Evolutionary conservation across 73 alveolate genomes (phyloP).

Genomic region (Uronychia binucleata): DNA sequence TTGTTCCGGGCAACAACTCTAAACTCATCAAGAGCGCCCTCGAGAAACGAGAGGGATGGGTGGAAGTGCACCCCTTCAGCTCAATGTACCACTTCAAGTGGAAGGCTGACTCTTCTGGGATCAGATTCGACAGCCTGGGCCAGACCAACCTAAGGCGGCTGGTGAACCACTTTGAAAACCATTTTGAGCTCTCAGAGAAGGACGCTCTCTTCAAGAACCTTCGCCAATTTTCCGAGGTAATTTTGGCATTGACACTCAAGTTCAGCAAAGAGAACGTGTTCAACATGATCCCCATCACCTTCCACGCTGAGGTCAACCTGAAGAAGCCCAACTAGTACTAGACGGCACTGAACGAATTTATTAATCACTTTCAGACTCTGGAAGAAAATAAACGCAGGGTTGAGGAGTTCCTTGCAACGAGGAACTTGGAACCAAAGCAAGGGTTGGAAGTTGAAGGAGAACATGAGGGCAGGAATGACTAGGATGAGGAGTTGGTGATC

Average conservation of each 20-base stretch:
- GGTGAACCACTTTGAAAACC: constrained; percentile 97
- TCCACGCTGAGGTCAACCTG: constrained; percentile 35
- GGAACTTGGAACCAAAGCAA: too few species aligned
- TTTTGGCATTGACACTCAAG: too few species aligned
- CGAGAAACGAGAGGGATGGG: constrained; percentile 65
- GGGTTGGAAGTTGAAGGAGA: too few species aligned
- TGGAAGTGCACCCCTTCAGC: constrained; percentile 29
- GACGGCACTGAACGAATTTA: constrained; percentile 12
- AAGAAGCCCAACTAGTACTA: constrained; percentile 10
- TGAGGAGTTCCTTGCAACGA: background rate
- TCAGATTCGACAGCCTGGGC: constrained; percentile 75
- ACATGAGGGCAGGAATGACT: too few species aligned
- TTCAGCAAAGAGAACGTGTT: constrained; percentile 82
- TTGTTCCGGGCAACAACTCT: constrained; percentile 74
- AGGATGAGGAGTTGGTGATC: too few species aligned
- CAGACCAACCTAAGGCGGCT: constrained; percentile 54
- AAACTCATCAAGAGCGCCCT: constrained; percentile 51
- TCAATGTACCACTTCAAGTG: constrained; percentile 76
- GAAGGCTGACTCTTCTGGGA: constrained; percentile 78
- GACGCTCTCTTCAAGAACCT: constrained; percentile 84
- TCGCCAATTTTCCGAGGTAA: constrained; percentile 67
- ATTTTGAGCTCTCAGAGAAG: constrained; percentile 85
- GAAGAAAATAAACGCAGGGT: constrained; percentile 38
- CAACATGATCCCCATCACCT: constrained; percentile 83
- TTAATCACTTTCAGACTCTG: constrained; percentile 10